Percentiles rank a stretch among this genome's conserved stretches.
phyloP scores from a whole-genome alignment of 345 rosid species.

The Zanthoxylum bungeanum region DNA sequence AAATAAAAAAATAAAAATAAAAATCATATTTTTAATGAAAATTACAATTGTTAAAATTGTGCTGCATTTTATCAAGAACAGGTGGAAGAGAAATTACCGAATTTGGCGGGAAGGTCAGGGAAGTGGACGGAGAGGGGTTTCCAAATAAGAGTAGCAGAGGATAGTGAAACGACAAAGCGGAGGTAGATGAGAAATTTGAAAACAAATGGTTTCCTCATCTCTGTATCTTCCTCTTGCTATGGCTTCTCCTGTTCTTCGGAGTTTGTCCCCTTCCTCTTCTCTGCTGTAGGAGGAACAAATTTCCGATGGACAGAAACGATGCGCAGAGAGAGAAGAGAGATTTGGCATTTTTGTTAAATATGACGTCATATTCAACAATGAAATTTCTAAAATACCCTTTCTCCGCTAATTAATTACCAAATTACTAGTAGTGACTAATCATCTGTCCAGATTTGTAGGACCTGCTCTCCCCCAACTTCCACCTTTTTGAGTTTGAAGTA shows the following conservation, averaged over 20 bases:
- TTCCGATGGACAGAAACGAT: not conserved
- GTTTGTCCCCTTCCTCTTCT: not conserved
- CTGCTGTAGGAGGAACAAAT: not conserved
- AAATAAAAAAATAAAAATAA: no score
- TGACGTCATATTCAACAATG: not conserved
- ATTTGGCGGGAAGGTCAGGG: conserved; percentile 74
- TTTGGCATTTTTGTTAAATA: no score
- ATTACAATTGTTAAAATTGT: not conserved
- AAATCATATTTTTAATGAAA: not conserved
- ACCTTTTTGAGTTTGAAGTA: not conserved
- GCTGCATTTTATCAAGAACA: conserved; percentile 5
- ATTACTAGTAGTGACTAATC: no score
- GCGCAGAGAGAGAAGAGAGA: not conserved
- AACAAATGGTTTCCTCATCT: conserved; percentile 24
- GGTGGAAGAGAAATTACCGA: conserved; percentile 33
- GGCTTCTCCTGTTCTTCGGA: not conserved
- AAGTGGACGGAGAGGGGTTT: conserved; percentile 48
- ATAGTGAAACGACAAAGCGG: conserved; percentile 19
- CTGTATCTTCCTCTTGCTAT: not conserved
- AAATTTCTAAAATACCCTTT: not conserved
- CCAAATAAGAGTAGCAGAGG: conserved; percentile 46
- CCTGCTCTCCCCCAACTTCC: not conserved
- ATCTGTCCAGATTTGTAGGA: not conserved
- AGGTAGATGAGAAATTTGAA: conserved; percentile 13
- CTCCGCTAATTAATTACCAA: no score